A percentile compares a stretch with the other conserved stretches of the same genome.
phyloP scores from a whole-genome alignment of 2,329 filamentous ascomycete species.

The Pestalotiopsis sp. region DNA sequence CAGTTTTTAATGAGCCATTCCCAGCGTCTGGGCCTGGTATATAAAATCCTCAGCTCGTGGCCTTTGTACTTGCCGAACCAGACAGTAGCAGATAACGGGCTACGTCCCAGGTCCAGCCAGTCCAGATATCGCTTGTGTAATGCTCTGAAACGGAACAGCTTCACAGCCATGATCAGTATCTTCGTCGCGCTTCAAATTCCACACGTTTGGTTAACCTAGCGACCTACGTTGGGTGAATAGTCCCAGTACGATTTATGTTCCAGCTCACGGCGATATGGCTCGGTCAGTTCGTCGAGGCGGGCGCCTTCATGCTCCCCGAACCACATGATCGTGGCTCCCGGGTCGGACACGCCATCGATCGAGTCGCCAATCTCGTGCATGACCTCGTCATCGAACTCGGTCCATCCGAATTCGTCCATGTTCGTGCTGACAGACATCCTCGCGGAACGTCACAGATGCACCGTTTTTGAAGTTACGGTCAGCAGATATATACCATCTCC shows the following conservation, averaged over 20 bases:
- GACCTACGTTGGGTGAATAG: not conserved
- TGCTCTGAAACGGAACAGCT: not conserved
- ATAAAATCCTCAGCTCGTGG: not conserved
- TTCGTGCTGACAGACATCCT: not conserved
- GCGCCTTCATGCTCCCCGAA: not conserved
- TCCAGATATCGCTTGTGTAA: not conserved
- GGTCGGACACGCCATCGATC: not conserved
- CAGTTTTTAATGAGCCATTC: not conserved
- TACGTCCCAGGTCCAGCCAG: not conserved
- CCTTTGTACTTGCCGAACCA: not conserved
- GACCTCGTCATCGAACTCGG: not conserved
- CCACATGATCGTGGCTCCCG: not conserved
- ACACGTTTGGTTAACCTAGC: too few relatives aligned
- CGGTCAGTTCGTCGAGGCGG: not conserved
- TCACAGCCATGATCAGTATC: not conserved
- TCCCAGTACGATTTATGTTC: not conserved
- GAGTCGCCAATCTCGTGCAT: not conserved
- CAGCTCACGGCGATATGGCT: not conserved
- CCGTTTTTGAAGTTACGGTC: not conserved
- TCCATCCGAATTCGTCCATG: not conserved
- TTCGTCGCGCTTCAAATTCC: too few relatives aligned
- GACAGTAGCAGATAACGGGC: not conserved
- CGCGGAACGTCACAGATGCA: not conserved
- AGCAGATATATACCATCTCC: not conserved
- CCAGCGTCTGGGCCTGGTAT: not conserved